Conservation (phyloP, 2,329 filamentous ascomycete species). For the Exserohilum turcica region DNA sequence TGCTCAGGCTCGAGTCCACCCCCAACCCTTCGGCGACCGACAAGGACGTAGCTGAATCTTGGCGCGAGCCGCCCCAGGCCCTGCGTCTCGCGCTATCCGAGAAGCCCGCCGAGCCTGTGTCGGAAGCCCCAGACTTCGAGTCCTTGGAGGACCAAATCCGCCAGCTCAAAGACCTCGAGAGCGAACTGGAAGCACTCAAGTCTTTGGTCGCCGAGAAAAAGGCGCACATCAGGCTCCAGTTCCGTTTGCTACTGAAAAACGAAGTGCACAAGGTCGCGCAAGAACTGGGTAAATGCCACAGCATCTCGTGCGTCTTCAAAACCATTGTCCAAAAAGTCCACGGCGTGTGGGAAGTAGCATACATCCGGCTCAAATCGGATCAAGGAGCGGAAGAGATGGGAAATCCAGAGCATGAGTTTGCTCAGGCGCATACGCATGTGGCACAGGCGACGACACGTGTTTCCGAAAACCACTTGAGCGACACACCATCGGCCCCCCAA, state of each 20-base stretch:
- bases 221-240: constrained; percentile 41
- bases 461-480: constrained; percentile 21
- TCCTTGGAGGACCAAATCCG: constrained; percentile 50
- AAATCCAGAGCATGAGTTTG: constrained; percentile 28
- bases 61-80: constrained; percentile 45
- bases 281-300: constrained; percentile 51
- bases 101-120: constrained; percentile 8
- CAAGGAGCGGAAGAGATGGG: constrained; percentile 31
- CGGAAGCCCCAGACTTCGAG: constrained; percentile 9
- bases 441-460: constrained; percentile 24
- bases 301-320: constrained; percentile 50
- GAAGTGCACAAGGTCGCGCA: constrained; percentile 43
- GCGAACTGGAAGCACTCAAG: constrained; percentile 46
- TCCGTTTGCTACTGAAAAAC: constrained; percentile 39
- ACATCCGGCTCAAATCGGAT: constrained; percentile 35
- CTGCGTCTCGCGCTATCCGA: constrained; percentile 36
- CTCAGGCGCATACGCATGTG: constrained; percentile 20
- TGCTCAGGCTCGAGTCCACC: constrained; percentile 43
- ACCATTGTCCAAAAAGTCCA: constrained; percentile 46
- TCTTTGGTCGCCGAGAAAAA: constrained; percentile 46
- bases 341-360: constrained; percentile 40
- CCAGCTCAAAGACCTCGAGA: constrained; percentile 48
- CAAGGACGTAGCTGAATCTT: constrained; percentile 38
- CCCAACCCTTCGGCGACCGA: constrained; percentile 40
- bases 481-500: constrained; percentile 15